phyloP scores from a whole-genome alignment of 2,329 filamentous ascomycete genomes.

The Fusarium heterosporum region DNA sequence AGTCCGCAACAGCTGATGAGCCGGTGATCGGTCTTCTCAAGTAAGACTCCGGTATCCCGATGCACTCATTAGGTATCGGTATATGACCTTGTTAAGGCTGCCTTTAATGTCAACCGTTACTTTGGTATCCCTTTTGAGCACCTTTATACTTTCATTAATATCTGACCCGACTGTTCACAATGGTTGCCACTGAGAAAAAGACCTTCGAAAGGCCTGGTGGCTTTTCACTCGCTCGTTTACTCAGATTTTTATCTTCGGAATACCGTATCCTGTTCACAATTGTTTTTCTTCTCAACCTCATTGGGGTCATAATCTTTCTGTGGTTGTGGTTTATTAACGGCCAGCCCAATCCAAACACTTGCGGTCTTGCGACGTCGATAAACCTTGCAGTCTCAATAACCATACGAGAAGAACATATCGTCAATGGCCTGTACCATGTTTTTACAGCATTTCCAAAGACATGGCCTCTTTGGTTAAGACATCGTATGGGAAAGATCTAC shows the following conservation, averaged over 20 bases:
- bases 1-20: not conserved
- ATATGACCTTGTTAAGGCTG: conserved; percentile 20
- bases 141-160: conserved; percentile 13
- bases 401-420: conserved; percentile 61
- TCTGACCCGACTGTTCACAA: conserved; percentile 1
- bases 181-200: conserved; percentile 13
- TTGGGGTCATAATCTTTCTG: conserved; percentile 24
- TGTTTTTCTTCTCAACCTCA: conserved; percentile 59
- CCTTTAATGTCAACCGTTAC: not conserved
- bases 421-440: conserved; percentile 58
- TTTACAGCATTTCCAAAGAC: conserved; percentile 54
- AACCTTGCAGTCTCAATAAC: conserved; percentile 59
- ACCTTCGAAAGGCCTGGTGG: not conserved
- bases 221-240: conserved; percentile 38
- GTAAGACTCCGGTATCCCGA: not conserved
- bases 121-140: not conserved
- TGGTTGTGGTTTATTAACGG: conserved; percentile 43
- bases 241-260: conserved; percentile 39
- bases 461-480: conserved; percentile 57
- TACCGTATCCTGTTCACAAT: conserved; percentile 65
- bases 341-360: conserved; percentile 51
- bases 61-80: not conserved
- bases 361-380: conserved; percentile 51
- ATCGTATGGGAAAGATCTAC: conserved; percentile 56
- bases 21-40: not conserved